Evolutionary conservation across 768 basidiomycete species (phyloP).

Genomic region (Mycena crocata): DNA sequence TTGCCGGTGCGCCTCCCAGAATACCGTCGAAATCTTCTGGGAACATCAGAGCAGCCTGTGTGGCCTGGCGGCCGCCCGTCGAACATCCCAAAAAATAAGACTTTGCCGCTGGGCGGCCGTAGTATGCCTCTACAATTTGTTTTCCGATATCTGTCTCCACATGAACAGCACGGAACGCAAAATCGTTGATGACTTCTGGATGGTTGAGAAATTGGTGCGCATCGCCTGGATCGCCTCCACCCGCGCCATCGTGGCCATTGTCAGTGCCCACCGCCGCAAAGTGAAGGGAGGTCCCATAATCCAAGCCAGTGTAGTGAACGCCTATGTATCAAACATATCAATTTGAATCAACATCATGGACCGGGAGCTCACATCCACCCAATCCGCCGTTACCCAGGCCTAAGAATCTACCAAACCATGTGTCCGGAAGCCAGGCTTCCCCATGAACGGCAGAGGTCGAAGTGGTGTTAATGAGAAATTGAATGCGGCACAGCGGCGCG

Average conservation of each 20-base stretch:
- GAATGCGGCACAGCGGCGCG: conserved; percentile 24
- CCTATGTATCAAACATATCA: conserved; percentile 2
- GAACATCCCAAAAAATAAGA: conserved; percentile 35
- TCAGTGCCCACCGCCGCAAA: conserved; percentile 35
- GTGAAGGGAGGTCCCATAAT: conserved; percentile 21
- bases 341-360: background rate
- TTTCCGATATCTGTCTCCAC: background rate
- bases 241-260: conserved; percentile 39
- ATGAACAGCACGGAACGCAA: background rate
- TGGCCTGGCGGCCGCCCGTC: conserved; percentile 9
- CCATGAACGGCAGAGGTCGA: conserved; percentile 17
- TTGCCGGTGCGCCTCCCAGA: conserved; percentile 38
- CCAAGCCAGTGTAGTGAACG: conserved; percentile 17
- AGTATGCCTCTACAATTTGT: background rate
- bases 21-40: no score
- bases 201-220: no score
- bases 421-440: conserved; percentile 32
- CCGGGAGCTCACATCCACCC: conserved; percentile 25
- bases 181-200: conserved; percentile 1
- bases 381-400: conserved; percentile 29
- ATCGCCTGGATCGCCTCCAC: no score
- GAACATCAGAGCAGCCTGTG: conserved; percentile 12
- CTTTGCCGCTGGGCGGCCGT: conserved; percentile 11
- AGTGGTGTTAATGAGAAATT: conserved; percentile 25
- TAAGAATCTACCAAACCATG: conserved; percentile 24